Evolutionary conservation across 176 grass and related monocot genomes (phyloP).

Genomic region (Areca catechu): DNA sequence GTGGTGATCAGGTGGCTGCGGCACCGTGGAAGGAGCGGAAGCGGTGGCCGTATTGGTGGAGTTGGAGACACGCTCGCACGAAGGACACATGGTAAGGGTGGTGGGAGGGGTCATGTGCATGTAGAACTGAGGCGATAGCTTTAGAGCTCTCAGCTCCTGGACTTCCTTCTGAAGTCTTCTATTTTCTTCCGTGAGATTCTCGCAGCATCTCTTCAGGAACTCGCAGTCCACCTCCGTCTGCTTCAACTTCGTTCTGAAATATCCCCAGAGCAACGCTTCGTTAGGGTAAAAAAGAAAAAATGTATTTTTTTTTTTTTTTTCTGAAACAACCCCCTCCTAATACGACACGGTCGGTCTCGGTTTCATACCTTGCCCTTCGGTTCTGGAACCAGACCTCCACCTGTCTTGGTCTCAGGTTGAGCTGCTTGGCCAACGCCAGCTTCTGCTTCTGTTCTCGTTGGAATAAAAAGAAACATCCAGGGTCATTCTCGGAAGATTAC

Average conservation of each 20-base stretch:
- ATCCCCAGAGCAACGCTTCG: neutral
- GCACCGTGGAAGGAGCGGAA: too few species aligned
- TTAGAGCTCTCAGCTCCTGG: conserved; percentile 4
- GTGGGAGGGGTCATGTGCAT: conserved; percentile 6
- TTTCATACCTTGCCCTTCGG: conserved; percentile 1
- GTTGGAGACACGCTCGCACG: conserved; percentile 6
- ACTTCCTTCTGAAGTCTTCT: conserved; percentile 2
- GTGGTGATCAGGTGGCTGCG: too few species aligned
- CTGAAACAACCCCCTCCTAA: too few species aligned
- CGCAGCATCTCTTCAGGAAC: conserved; percentile 8
- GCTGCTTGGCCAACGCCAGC: neutral
- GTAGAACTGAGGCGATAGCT: conserved; percentile 9
- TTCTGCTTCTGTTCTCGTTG: conserved; percentile 3
- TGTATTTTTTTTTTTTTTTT: too few species aligned
- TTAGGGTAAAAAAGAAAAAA: too few species aligned
- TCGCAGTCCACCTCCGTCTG: conserved; percentile 15
- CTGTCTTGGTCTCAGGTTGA: conserved; percentile 8
- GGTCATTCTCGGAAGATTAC: neutral
- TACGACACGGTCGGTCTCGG: too few species aligned
- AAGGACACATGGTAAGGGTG: conserved; percentile 4
- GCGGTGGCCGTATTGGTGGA: neutral
- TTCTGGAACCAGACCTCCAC: conserved; percentile 13
- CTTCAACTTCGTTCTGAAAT: conserved; percentile 8
- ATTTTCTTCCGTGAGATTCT: conserved; percentile 2
- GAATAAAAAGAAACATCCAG: neutral